Base-by-base conservation (phyloP, 352 stramenopile genomes). In the Phytophthora nicotianae region DNA sequence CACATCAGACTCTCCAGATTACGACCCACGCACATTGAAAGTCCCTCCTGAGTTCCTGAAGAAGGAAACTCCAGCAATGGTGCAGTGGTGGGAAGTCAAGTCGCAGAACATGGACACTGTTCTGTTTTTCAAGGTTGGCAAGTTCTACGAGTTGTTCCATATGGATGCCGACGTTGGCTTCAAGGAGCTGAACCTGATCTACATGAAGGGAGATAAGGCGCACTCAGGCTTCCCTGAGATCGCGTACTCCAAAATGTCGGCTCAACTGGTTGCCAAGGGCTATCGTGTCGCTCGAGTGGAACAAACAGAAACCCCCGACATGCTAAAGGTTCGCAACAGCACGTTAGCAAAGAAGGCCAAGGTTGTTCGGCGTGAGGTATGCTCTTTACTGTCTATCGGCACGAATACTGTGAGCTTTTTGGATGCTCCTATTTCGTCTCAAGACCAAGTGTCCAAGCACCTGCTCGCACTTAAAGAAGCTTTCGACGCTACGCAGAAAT, bases 61-160 rank as follows among this genome's bases (percentile, higher is more conserved):
- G 47, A 83, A 98, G 45, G 87, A 97, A 61, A 99, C 95, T 4
- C 90, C 96, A 3, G 97, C 93, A 6, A 98, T 99, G 83, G 74
- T 96, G 53, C 97, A 99, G 72, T 99, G 98, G 98, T 99, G 97
- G 98, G 79, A 97, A 48, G 88, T 99, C 57, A 99, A 99, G 75
- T 58, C 88, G 5, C 79, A 92, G 35, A 98, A 99, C 69, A 97
- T 98, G 80, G 98, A 99, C 74, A 99, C 94, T 2, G 85, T 99
- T 2, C 76, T 99, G 1, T 97, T 99, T 53, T 99, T 99, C 83
- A 99, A 99, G 73, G 98, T 97, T 29, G 96, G 96, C 50, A 98
- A 98, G 74, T 98, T 99, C 55, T 98, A 98, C 73, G 95, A 98
- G 74, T 70, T 97, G 23, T 95, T 95, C 57, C 97, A 99, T 80